Base-by-base conservation (phyloP, 2,329 filamentous ascomycete species). In the Plenodomus tracheiphilus region DNA sequence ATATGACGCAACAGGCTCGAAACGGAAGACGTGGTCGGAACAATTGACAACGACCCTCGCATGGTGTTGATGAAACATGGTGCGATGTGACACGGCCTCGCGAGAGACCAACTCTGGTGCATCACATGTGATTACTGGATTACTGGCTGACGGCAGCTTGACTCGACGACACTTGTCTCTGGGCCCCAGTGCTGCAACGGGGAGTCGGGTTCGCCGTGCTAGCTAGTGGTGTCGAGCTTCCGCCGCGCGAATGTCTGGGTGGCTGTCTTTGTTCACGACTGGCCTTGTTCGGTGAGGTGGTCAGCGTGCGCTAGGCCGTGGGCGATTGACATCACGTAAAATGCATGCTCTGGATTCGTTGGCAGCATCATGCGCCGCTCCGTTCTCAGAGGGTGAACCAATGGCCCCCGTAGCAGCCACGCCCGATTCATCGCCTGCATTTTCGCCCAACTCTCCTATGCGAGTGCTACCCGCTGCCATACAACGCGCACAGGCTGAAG, bases 311-410 rank as follows among this genome's bases (percentile, higher is more conserved):
- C 55, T 58, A 59, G 49, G 39, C 49, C 51, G 19, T 37, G 53
- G 48, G 39, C 32, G 50, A 58, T 63, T 59, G 56, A 59, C 57
- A 65, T 63, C 54, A 68, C 53, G 62, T 66, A 66, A 68, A 64
- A 53, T 42, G 48, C 64, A 65, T 47, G 58, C 51, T 45, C 41
- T 46, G 53, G 54, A 68, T 65, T 65, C 59, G 65, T 48, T 41
- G 32, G 40, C 22, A 20, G 28, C 20, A 20, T 22, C 30, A 38
- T 20, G 45, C 44, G 41, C 39, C 32, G 47, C 20, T 43, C 30
- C 25, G 16, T 43, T 36, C 20, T 16, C 38, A 37, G 39, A 7
- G 10, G 4, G 28, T 32, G 11, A 32, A 7, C 28, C 6, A 32
- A 8, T 32, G 39, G 43, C 39, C 39, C 41, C 39, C 41, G 41